phyloP scores from a whole-genome alignment of 108 stramenopile species.

The Chaetoceros tenuissimus region DNA sequence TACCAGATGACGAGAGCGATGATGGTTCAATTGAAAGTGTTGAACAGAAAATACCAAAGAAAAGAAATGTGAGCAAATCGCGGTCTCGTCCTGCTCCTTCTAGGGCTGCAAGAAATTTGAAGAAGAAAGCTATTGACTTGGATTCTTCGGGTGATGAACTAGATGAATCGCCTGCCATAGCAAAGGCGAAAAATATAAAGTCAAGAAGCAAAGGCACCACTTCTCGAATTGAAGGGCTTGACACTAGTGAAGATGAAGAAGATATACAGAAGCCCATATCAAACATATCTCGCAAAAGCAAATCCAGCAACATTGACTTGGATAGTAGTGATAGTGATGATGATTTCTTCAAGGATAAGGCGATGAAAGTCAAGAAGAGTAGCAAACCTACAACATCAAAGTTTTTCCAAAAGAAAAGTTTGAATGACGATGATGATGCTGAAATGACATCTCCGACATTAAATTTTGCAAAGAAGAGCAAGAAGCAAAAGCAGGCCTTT shows the following conservation, averaged over 20 bases:
- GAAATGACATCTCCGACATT: background rate
- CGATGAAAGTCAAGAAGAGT: slow-evolving; percentile 18
- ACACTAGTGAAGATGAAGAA: too few species aligned
- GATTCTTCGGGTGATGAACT: too few species aligned
- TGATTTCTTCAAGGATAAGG: slow-evolving; percentile 26
- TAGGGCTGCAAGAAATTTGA: too few species aligned
- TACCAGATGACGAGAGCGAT: slow-evolving; percentile 11
- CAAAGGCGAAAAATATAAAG: too few species aligned
- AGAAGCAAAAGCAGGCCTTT: background rate
- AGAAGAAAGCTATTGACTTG: too few species aligned
- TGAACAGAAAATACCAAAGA: background rate
- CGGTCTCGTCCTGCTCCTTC: too few species aligned
- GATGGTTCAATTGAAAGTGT: slow-evolving; percentile 3
- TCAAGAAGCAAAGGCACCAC: too few species aligned
- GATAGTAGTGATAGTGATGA: slow-evolving; percentile 11
- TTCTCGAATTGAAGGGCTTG: too few species aligned
- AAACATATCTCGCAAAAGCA: background rate
- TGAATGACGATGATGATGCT: slow-evolving; percentile 5
- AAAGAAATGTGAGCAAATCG: too few species aligned
- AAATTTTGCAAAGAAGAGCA: slow-evolving; percentile 1
- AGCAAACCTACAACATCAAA: background rate
- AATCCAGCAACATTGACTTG: background rate
- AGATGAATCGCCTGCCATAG: too few species aligned
- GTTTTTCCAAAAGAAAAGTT: slow-evolving; percentile 10
- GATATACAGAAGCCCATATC: too few species aligned